Evolutionary conservation across 208 protist species (phyloP).

Genomic region (Leishmania guyanensis): DNA sequence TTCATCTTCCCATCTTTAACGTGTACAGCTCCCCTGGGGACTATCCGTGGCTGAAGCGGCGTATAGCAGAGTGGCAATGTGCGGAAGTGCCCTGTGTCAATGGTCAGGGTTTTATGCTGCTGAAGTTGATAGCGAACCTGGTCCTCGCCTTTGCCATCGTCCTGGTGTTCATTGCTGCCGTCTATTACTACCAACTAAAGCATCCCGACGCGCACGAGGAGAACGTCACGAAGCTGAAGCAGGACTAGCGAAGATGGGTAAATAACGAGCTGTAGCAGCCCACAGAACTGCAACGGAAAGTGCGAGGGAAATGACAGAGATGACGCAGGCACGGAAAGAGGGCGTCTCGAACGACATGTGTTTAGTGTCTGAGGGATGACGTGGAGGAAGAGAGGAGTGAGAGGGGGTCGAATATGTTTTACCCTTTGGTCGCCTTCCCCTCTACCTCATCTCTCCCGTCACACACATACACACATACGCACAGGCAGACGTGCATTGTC

Average conservation of each 20-base stretch:
- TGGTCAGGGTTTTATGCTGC: conserved; percentile 34
- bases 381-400: not conserved
- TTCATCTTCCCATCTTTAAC: conserved; percentile 31
- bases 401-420: not conserved
- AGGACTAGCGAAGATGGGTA: conserved; percentile 17
- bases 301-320: not conserved
- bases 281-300: not conserved
- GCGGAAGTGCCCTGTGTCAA: conserved; percentile 36
- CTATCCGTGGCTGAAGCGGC: conserved; percentile 43
- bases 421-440: not conserved
- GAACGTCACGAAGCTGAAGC: conserved; percentile 27
- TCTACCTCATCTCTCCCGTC: not conserved
- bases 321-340: not conserved
- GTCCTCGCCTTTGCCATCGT: conserved; percentile 16
- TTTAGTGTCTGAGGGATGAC: too few species aligned
- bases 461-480: not conserved
- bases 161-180: conserved; percentile 9
- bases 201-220: conserved; percentile 16
- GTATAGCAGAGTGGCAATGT: conserved; percentile 26
- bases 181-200: conserved; percentile 16
- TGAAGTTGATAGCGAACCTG: conserved; percentile 26
- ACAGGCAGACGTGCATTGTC: not conserved
- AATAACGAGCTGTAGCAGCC: not conserved
- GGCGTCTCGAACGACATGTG: not conserved
- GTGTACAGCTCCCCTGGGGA: conserved; percentile 40